A percentile compares a stretch with the other conserved stretches of the same genome.
These are phyloP conservation scores for Lyophyllum atratum DNA, from an alignment of 768 basidiomycete species.

Conservation along the genomic window DNA sequence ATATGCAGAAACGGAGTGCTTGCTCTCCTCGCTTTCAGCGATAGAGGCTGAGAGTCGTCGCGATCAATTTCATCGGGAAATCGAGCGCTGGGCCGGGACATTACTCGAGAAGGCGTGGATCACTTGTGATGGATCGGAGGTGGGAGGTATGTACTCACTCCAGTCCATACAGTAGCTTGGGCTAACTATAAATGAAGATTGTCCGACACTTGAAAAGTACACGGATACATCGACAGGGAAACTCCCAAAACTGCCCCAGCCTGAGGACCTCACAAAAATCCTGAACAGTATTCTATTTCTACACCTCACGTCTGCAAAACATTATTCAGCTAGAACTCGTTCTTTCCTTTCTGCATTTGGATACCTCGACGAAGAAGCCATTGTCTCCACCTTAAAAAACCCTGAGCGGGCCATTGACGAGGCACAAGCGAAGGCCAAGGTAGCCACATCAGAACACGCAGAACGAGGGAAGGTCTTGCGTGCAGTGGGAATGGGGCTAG, in stretches of 20 bases:
- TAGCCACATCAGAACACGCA: slow-evolving; percentile 42
- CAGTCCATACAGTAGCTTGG: not conserved
- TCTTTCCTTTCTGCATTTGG: slow-evolving; percentile 43
- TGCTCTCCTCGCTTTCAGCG: slow-evolving; percentile 18
- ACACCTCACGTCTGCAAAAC: slow-evolving; percentile 46
- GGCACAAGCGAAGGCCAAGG: slow-evolving; percentile 42
- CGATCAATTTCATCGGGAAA: slow-evolving; percentile 33
- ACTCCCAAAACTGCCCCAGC: slow-evolving; percentile 38
- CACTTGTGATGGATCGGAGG: slow-evolving; percentile 39
- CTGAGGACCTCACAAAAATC: slow-evolving; percentile 40
- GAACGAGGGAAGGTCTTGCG: slow-evolving; percentile 40
- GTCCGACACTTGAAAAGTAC: slow-evolving; percentile 42
- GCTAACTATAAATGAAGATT: slow-evolving; percentile 25
- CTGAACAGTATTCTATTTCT: slow-evolving; percentile 53
- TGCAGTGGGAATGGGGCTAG: slow-evolving; percentile 49
- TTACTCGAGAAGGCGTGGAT: slow-evolving; percentile 45
- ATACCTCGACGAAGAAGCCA: slow-evolving; percentile 42
- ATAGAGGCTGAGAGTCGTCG: slow-evolving; percentile 21
- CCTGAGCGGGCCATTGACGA: slow-evolving; percentile 47
- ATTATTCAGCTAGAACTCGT: slow-evolving; percentile 53
- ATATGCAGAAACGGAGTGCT: slow-evolving; percentile 39
- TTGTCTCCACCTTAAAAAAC: slow-evolving; percentile 49
- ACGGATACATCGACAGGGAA: slow-evolving; percentile 47
- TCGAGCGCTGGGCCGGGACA: slow-evolving; percentile 48
- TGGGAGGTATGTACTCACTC: slow-evolving; percentile 7